Base-by-base conservation (phyloP, 345 rosid genomes). In the Angophora floribunda region DNA sequence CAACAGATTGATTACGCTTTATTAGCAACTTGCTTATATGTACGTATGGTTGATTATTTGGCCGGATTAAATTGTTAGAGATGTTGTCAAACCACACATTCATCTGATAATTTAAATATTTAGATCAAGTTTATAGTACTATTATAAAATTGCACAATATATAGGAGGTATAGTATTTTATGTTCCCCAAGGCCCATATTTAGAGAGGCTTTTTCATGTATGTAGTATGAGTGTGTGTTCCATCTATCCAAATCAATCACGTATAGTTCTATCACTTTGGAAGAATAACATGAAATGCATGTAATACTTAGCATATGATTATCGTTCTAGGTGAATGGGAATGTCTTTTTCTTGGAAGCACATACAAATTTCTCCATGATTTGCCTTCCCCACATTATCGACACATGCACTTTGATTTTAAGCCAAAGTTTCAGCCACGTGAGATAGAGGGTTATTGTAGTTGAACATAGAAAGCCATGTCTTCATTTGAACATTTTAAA, bases 221-320 rank as follows among this genome's bases (percentile, higher is more conserved):
- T 7, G 17, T 17, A 63, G 9, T 13, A 14, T 0, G 3, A 13
- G 4, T 12, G 3, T 16, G 7, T 16, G 17, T 13, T n/a, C 2
- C 9, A 63, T 63, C 41, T 63, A 63, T 63, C 16, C 36, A n/a
- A n/a, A 63, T 13, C 36, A n/a, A 63, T 63, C 41, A n/a, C 13
- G 9, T 63, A 17, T 13, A 3, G 4, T 12, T n/a, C 17, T 16
- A 63, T 63, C 19, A 63, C n/a, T 61, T 61, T 61, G 79, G 45
- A 67, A 67, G 21, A 11, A 32, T 16, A 41, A 7, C 12, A 75
- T 41, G 28, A 75, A 75, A 36, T 8, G 36, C 82, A 41, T 50
- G 55, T 47, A 15, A 26, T 49, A 30, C 21, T 85, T 49, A 4
- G 52, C 21, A 28, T 49, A 85, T 7, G 22, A 4, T 26, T 10